Conservation (phyloP, 139 green algal species). For the Chlamydomonas eustigma region DNA sequence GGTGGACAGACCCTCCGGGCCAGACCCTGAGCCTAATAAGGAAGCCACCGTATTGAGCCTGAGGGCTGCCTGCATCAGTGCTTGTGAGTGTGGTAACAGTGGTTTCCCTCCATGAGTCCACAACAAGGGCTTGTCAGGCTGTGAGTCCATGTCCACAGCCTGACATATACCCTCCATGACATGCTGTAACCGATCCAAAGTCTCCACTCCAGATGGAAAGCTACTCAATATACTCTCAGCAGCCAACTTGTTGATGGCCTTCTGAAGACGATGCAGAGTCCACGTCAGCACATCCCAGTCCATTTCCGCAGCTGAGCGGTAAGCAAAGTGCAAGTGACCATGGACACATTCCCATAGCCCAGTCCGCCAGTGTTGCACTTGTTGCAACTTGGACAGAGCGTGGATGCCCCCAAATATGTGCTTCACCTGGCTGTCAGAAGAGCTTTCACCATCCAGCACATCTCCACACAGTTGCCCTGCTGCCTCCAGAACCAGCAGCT, state of each 20-base stretch:
- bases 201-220: background rate
- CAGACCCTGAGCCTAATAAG: conserved; percentile 11
- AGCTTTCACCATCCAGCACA: background rate
- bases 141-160: conserved; percentile 30
- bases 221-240: background rate
- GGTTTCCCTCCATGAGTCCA: conserved; percentile 77
- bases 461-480: background rate
- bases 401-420: too few relatives aligned
- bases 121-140: conserved; percentile 59
- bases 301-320: background rate
- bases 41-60: conserved; percentile 13
- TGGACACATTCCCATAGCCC: conserved; percentile 47
- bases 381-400: background rate
- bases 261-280: conserved; percentile 49
- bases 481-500: conserved; percentile 23
- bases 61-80: conserved; percentile 29
- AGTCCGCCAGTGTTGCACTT: conserved; percentile 43
- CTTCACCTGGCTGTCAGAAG: too few relatives aligned
- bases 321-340: conserved; percentile 8
- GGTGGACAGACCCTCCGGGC: background rate
- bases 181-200: conserved; percentile 14
- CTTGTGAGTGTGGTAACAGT: conserved; percentile 42
- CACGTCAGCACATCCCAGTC: conserved; percentile 54
- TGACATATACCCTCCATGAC: conserved; percentile 16
- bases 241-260: conserved; percentile 34